These are phyloP conservation scores for Gelatoporia subvermispora DNA, from an alignment of 768 basidiomycete genomes.

Conservation along the genomic window DNA sequence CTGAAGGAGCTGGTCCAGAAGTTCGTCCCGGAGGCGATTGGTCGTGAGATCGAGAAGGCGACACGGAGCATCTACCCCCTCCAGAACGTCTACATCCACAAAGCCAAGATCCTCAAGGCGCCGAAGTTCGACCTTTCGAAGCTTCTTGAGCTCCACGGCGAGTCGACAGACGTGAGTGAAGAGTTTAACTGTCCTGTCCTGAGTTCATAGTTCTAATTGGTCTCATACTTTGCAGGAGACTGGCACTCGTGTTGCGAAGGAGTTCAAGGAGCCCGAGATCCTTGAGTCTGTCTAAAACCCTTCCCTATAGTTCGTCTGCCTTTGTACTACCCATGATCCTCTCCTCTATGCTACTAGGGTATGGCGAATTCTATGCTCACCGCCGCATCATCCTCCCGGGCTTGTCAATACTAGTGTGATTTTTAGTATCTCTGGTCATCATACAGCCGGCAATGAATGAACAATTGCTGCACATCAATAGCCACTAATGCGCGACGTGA, in stretches of 20 bases:
- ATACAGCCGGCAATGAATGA: no score
- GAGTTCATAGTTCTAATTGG: no score
- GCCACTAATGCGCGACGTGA: not conserved
- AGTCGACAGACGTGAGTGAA: constrained; percentile 81
- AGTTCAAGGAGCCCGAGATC: constrained; percentile 97
- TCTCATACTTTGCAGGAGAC: constrained; percentile 92
- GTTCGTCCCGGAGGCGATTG: constrained; percentile 98
- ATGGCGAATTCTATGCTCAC: constrained; percentile 35
- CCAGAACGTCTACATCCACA: constrained; percentile 98
- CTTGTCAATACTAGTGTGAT: no score
- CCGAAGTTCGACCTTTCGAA: constrained; percentile 96
- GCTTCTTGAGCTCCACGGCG: constrained; percentile 94
- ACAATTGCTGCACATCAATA: no score
- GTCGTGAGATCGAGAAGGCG: constrained; percentile 99
- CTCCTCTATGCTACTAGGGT: constrained; percentile 33
- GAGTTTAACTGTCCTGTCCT: not conserved
- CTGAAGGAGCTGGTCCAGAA: constrained; percentile 98
- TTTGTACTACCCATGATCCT: constrained; percentile 35
- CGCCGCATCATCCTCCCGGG: no score
- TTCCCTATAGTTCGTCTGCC: constrained; percentile 28
- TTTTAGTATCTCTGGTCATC: no score
- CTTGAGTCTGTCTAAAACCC: constrained; percentile 80
- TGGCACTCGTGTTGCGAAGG: constrained; percentile 88
- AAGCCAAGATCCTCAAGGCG: constrained; percentile 98
- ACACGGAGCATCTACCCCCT: constrained; percentile 94